phyloP scores from a whole-genome alignment of 306 rosid species.

The Crotalaria pallida region DNA sequence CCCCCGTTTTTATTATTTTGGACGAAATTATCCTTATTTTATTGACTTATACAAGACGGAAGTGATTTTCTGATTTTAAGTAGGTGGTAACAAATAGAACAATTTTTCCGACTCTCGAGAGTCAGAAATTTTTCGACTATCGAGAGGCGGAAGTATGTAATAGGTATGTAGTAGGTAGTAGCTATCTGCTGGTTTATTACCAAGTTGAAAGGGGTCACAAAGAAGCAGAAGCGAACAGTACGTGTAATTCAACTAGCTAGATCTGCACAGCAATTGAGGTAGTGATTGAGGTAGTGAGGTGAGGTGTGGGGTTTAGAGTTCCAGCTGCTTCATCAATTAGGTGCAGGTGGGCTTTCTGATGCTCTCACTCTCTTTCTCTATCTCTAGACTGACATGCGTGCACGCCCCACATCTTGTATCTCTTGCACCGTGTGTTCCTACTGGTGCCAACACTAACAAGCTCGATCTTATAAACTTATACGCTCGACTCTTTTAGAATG shows the following conservation, averaged over 20 bases:
- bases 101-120: too few relatives aligned
- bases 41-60: too few relatives aligned
- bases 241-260: not conserved
- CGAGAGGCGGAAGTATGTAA: too few relatives aligned
- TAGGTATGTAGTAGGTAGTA: not conserved
- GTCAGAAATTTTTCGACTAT: too few relatives aligned
- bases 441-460: not conserved
- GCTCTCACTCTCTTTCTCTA: too few relatives aligned
- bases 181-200: not conserved
- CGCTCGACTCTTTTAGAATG: too few relatives aligned
- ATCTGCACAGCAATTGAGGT: not conserved
- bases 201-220: not conserved
- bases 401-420: not conserved
- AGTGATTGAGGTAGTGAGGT: too few relatives aligned
- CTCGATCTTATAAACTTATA: too few relatives aligned
- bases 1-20: too few relatives aligned
- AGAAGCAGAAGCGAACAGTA: not conserved
- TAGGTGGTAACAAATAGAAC: too few relatives aligned
- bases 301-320: not conserved
- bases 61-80: too few relatives aligned
- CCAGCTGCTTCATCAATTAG: not conserved
- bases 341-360: not conserved
- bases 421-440: not conserved
- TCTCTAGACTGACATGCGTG: slow-evolving; percentile 22
- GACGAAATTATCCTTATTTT: too few relatives aligned